These are phyloP conservation scores for Fusarium avenaceum DNA, from an alignment of 2,329 filamentous ascomycete genomes.

Conservation along the genomic window DNA sequence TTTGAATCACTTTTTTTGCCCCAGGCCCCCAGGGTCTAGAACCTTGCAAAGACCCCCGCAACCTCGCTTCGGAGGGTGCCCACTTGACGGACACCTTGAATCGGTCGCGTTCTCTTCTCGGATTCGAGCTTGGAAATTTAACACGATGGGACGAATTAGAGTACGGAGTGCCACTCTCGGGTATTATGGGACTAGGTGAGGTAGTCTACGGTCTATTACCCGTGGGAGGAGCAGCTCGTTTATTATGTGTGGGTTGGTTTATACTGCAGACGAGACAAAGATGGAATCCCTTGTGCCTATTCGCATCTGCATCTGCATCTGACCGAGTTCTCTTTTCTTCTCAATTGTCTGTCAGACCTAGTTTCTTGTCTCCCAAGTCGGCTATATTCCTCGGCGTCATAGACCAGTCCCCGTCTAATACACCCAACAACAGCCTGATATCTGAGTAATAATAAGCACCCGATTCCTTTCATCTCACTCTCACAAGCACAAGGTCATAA, in stretches of 20 bases:
- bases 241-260: background rate
- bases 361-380: constrained; percentile 7
- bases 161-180: background rate
- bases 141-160: constrained; percentile 21
- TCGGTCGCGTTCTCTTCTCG: background rate
- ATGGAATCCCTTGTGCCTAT: constrained; percentile 5
- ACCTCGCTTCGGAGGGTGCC: constrained; percentile 31
- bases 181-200: background rate
- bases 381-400: constrained; percentile 27
- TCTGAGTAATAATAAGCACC: constrained; percentile 16
- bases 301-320: background rate
- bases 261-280: background rate
- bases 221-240: background rate
- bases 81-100: constrained; percentile 6
- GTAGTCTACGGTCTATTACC: background rate
- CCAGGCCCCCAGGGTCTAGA: constrained; percentile 8
- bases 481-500: constrained; percentile 9
- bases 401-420: constrained; percentile 16
- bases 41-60: constrained; percentile 29
- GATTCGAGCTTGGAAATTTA: no score
- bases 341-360: background rate
- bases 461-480: background rate
- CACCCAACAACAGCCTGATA: background rate
- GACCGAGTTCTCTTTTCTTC: background rate
- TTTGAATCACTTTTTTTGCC: background rate